Base-by-base conservation (phyloP, 2,329 filamentous ascomycete genomes). In the Juglanconis sp. region DNA sequence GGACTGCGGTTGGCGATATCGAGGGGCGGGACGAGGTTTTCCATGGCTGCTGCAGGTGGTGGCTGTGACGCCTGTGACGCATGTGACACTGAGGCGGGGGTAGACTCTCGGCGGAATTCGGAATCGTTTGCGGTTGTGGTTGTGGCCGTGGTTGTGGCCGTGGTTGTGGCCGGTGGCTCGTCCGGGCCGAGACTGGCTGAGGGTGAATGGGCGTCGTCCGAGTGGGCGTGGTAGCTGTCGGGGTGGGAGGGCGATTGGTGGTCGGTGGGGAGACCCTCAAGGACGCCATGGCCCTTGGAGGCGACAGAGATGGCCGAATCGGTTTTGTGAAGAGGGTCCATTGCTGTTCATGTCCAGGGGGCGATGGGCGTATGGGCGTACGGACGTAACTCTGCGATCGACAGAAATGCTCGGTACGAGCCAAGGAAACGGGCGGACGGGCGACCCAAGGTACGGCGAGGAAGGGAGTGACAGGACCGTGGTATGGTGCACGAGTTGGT, bases 231-330 rank as follows among this genome's bases (percentile, higher is more conserved):
- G 17, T 24, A 24, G 40, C 17, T 15, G 44, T 24, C 47, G 46
- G 55, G 54, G 49, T 9, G 40, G 58, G 48, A 10, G 51, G 15
- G 51, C 17, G 34, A 17, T 17, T 34, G 47, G 36, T 46, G 35
- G n/a, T 40, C 30, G 48, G 53, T 35, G 7, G 36, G 17, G 35
- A 15, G 47, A 40, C 53, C 15, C 32, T 58, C 58, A 9, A 53
- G 32, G 7, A 55, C 30, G n/a, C 47, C 56, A 34, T 53, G 49
- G 50, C 50, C 53, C 51, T 59, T 62, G 32, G 60, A 60, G 13
- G 62, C 50, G 47, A 64, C 56, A 32, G 62, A 64, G 35, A 64
- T 62, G 50, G 62, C 62, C 47, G 62, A 64, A 53, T 64, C 62
- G 50, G 53, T 64, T 40, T 62, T 57, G 56, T 62, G 62, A 9